phyloP scores from a whole-genome alignment of 1,284 basidiomycete genomes.

The Boletus subluridellus region DNA sequence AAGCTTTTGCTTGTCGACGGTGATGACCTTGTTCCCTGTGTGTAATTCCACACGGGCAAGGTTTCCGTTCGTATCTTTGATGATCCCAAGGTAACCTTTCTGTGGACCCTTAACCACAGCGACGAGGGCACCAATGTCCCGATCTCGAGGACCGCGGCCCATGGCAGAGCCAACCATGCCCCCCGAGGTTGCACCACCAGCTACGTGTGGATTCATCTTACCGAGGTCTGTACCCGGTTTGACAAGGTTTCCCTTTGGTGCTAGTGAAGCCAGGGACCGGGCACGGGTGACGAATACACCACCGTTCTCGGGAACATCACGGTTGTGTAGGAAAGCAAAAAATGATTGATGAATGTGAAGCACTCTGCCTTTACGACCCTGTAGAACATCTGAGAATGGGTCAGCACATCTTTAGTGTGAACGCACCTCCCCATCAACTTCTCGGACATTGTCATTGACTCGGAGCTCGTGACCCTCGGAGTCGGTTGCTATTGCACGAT shows the following conservation, averaged over 20 bases:
- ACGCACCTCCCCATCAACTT: constrained; percentile 83
- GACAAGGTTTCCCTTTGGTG: constrained; percentile 73
- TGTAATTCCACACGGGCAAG: constrained; percentile 89
- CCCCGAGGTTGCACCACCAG: constrained; percentile 53
- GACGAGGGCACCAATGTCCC: constrained; percentile 79
- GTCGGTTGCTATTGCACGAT: constrained; percentile 86
- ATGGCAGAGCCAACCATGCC: constrained; percentile 81
- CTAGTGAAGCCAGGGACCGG: constrained; percentile 74
- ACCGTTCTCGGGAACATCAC: constrained; percentile 86
- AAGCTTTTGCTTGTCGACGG: constrained; percentile 79
- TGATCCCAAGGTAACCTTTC: constrained; percentile 89
- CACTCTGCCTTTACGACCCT: constrained; percentile 89
- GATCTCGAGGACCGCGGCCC: constrained; percentile 73
- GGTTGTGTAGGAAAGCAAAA: constrained; percentile 92
- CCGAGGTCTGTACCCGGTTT: constrained; percentile 76
- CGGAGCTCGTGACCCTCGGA: constrained; percentile 81
- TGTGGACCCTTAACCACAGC: constrained; percentile 83
- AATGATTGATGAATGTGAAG: constrained; percentile 94
- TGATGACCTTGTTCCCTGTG: constrained; percentile 87
- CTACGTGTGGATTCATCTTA: constrained; percentile 92
- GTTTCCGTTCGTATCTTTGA: constrained; percentile 93
- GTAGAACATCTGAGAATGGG: constrained; percentile 5
- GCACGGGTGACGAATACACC: constrained; percentile 92
- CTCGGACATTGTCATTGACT: constrained; percentile 91
- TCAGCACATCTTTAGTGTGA: background rate